Base-by-base conservation (phyloP, 225 moss, liverwort and hornwort species). In the Anthoceros angustus region DNA sequence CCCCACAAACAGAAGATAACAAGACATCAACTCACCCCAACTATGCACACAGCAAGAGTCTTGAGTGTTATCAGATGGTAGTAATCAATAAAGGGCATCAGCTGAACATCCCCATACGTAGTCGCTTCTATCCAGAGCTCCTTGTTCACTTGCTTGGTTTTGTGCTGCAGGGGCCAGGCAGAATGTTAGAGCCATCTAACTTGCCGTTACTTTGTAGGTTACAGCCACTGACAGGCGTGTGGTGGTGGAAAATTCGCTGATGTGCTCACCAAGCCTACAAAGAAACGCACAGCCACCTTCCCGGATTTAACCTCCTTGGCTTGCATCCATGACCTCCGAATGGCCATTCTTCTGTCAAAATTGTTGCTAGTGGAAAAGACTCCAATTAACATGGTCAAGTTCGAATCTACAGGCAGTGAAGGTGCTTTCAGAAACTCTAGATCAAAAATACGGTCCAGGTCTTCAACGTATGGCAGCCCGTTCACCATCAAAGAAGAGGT, bases 251-350 rank as follows among this genome's bases (percentile, higher is more conserved):
- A 62, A 7, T 11, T 41, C 5, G 12, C 0, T 10, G 40, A 50
- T 15, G 24, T 32, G 25, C 79, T 74, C 84, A 95, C 95, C 86
- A 98, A 76, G 50, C 95, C 95, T 69, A 98, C 92, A 74, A 98
- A 92, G 70, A 98, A 98, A 15, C 92, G 88, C 70, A 98, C 92
- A 75, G 80, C 95, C 20, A 89, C 95, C 16, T 77, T 80, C n/a
- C 89, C 82, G 70, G 82, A 78, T 73, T 88, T 91, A 16, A 98
- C 88, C 55, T 80, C 77, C 26, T 87, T 69, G 62, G 82, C 85
- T 74, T 98, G 95, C 95, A 98, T 92, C 95, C 95, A 98, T 60
- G 92, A 80, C 79, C 89, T 86, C 66, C 95, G 80, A 63, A 89
- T 73, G 14, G 87, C 92, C 88, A 92, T 98, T 75, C 95, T 86